Percentiles rank a stretch among this genome's conserved stretches.
phyloP scores from a whole-genome alignment of 768 basidiomycete genomes.

The Termitomyces sp. region DNA sequence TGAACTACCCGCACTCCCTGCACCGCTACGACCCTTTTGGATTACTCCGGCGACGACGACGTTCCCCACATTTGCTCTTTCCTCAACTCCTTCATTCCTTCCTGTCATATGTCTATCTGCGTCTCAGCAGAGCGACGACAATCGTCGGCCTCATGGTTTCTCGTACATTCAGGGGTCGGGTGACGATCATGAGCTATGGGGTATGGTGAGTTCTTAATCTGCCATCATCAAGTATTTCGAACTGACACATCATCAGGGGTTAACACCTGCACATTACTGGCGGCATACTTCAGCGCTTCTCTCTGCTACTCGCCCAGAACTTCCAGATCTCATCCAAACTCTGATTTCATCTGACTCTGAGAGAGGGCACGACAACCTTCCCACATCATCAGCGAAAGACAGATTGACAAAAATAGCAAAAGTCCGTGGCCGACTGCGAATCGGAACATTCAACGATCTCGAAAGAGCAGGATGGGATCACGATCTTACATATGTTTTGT shows the following conservation, averaged over 20 bases:
- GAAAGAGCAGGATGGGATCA: neutral
- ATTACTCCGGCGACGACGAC: constrained; percentile 67
- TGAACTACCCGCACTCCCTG: constrained; percentile 49
- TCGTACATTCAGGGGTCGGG: constrained; percentile 92
- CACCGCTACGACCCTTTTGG: constrained; percentile 84
- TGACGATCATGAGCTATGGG: constrained; percentile 93
- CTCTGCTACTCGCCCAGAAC: constrained; percentile 37
- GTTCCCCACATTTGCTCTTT: constrained; percentile 38
- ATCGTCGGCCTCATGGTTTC: constrained; percentile 65
- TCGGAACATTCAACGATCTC: constrained; percentile 11
- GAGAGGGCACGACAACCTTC: constrained; percentile 10
- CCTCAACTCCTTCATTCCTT: constrained; percentile 34
- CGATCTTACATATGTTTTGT: constrained; percentile 5
- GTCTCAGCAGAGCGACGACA: constrained; percentile 63
- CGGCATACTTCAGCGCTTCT: constrained; percentile 6
- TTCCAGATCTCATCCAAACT: constrained; percentile 42
- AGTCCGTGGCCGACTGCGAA: constrained; percentile 7
- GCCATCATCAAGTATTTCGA: neutral
- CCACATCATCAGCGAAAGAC: constrained; percentile 30
- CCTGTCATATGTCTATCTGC: constrained; percentile 88
- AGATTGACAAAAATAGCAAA: constrained; percentile 5
- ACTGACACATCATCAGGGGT: neutral
- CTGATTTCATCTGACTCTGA: constrained; percentile 18
- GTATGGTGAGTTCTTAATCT: constrained; percentile 44
- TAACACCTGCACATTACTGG: constrained; percentile 12